Percentiles rank a stretch among this genome's conserved stretches.
Evolutionary conservation across 2,329 filamentous ascomycete genomes (phyloP).

Genomic region (Sclerotiophoma versabilis): DNA sequence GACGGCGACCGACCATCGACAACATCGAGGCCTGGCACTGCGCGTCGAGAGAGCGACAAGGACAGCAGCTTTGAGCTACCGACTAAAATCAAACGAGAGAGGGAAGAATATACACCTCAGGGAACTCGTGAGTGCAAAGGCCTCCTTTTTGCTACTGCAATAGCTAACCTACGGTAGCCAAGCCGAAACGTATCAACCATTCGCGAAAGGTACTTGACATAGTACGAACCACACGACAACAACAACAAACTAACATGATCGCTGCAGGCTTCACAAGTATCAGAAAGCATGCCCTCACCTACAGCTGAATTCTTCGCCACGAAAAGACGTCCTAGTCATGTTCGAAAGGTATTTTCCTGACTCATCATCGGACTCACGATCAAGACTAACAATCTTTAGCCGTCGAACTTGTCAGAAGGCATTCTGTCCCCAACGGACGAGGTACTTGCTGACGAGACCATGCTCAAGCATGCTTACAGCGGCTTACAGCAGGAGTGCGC

Average conservation of each 20-base stretch:
- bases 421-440: conserved; percentile 18
- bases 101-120: conserved; percentile 32
- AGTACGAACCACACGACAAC: not conserved
- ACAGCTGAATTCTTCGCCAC: conserved; percentile 7
- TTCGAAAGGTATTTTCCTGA: conserved; percentile 11
- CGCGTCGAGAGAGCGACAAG: conserved; percentile 23
- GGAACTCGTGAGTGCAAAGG: conserved; percentile 23
- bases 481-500: conserved; percentile 20
- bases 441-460: conserved; percentile 21
- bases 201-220: conserved; percentile 11
- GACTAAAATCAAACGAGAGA: conserved; percentile 35
- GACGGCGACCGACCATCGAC: conserved; percentile 32
- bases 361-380: not conserved
- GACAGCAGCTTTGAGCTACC: conserved; percentile 23
- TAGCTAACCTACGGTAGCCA: conserved; percentile 4
- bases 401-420: conserved; percentile 20
- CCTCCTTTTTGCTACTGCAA: not conserved
- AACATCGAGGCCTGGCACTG: conserved; percentile 26
- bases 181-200: conserved; percentile 14
- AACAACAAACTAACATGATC: not conserved
- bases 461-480: conserved; percentile 25
- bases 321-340: conserved; percentile 11
- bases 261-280: conserved; percentile 8
- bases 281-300: conserved; percentile 6
- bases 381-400: not conserved